phyloP scores from a whole-genome alignment of 306 rosid genomes.

The Trifolium subterraneum region DNA sequence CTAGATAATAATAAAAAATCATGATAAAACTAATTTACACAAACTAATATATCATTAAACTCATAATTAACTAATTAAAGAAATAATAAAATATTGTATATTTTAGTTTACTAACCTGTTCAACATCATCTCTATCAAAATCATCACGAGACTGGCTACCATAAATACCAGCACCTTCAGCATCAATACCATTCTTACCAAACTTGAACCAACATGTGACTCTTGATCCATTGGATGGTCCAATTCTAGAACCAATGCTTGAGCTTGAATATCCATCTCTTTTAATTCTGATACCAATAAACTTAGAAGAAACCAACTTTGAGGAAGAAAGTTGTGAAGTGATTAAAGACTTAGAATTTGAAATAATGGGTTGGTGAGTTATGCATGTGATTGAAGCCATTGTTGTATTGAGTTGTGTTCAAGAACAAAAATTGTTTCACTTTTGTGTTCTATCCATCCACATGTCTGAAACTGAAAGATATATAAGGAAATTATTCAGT shows the following conservation, averaged over 20 bases:
- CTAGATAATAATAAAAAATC: too few relatives aligned
- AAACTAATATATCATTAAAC: background rate
- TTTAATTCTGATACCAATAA: slow-evolving; percentile 54
- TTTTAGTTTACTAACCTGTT: slow-evolving; percentile 59
- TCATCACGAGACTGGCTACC: slow-evolving; percentile 94
- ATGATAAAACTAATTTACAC: background rate
- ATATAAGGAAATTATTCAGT: slow-evolving; percentile 12
- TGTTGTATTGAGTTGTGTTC: slow-evolving; percentile 46
- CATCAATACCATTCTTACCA: slow-evolving; percentile 86
- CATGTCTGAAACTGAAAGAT: slow-evolving; percentile 33
- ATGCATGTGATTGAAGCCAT: slow-evolving; percentile 82
- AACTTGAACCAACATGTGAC: slow-evolving; percentile 86
- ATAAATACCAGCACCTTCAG: slow-evolving; percentile 97
- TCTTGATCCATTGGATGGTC: slow-evolving; percentile 87
- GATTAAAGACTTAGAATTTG: slow-evolving; percentile 44
- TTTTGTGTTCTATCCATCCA: slow-evolving; percentile 53
- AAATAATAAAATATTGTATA: background rate
- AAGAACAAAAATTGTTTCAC: background rate
- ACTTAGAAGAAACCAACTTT: slow-evolving; percentile 52
- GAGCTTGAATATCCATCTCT: slow-evolving; percentile 47
- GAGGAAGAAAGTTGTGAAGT: slow-evolving; percentile 41
- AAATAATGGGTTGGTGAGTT: slow-evolving; percentile 51
- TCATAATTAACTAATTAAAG: background rate
- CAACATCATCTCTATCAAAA: slow-evolving; percentile 91
- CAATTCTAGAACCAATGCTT: slow-evolving; percentile 47